Percentiles rank a stretch among this genome's conserved stretches.
Conservation (phyloP, 2,329 filamentous ascomycete species). For the Beauveria bassiana region DNA sequence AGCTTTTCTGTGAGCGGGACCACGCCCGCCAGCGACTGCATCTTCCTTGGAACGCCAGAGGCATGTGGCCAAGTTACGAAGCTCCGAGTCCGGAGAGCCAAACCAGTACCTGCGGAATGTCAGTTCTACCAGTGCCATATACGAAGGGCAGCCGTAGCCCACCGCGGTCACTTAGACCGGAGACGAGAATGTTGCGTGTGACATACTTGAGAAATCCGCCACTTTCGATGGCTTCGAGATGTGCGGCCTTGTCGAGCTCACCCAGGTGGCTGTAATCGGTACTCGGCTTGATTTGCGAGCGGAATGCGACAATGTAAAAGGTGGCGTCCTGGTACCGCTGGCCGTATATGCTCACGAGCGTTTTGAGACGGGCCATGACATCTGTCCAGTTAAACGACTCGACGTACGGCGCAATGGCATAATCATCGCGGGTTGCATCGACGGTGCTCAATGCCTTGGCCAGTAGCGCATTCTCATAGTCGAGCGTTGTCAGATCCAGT, state of each 20-base stretch:
- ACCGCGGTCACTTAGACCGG: neutral
- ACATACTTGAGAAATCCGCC: slow-evolving; percentile 74
- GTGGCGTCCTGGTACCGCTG: slow-evolving; percentile 50
- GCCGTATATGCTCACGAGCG: slow-evolving; percentile 38
- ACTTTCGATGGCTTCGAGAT: slow-evolving; percentile 69
- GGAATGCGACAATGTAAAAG: slow-evolving; percentile 83
- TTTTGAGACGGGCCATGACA: slow-evolving; percentile 50
- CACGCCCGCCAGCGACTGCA: slow-evolving; percentile 50
- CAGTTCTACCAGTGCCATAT: neutral
- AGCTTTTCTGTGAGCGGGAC: slow-evolving; percentile 55
- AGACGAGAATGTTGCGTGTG: neutral
- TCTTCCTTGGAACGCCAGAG: slow-evolving; percentile 55
- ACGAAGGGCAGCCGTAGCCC: neutral
- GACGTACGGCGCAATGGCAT: slow-evolving; percentile 67
- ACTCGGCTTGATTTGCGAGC: slow-evolving; percentile 60
- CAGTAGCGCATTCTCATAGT: slow-evolving; percentile 59
- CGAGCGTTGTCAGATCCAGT: slow-evolving; percentile 61
- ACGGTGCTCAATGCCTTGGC: slow-evolving; percentile 63
- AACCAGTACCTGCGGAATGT: slow-evolving; percentile 68
- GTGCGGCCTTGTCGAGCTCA: slow-evolving; percentile 67
- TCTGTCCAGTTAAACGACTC: slow-evolving; percentile 70
- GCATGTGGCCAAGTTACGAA: slow-evolving; percentile 76
- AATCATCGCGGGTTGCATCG: slow-evolving; percentile 56
- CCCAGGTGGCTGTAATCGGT: slow-evolving; percentile 63
- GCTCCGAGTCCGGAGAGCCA: slow-evolving; percentile 59